Evolutionary conservation across 306 rosid genomes (phyloP), one percentile per base, ranked within the genome.

Genomic region (Pyrus communis): DNA sequence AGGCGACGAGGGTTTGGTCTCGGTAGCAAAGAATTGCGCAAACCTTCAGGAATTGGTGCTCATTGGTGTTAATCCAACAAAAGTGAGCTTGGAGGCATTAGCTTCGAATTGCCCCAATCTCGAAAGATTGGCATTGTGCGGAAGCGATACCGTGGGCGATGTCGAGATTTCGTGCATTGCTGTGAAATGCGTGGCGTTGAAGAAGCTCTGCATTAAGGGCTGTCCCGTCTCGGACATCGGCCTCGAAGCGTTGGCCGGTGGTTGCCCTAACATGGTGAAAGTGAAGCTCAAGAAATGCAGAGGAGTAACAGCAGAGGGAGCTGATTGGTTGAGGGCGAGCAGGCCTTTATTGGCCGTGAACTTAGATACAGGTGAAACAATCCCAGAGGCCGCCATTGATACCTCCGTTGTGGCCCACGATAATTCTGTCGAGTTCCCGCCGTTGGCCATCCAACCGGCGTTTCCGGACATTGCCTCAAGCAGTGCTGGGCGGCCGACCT

Each of bases 241-340:
- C 46, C 84, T 96, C 81, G 91, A 96, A 80, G 98, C 98, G 0
- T 76, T 96, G 71, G 99, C 94, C 1, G 73, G 64, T 45, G 99
- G 99, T 25, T 96, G 98, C 76, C 99, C 99, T 1, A 96, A 93
- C 85, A 89, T 96, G 91, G 98, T 96, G 83, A 96, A 96, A 78
- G 93, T 96, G 80, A 96, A 96, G 89, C 90, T 96, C 30, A 96
- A 92, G 89, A 96, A 96, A 82, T 96, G 99, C 65, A 91, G 93
- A 33, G 85, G 84, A 58, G 99, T 96, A 23, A 96, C 99, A 1
- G 62, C 82, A 0, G 90, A 93, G 31, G 98, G 98, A 51, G 99
- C 93, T 1, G 98, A 91, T 73, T 88, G 85, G 83, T 88, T 96
- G 89, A 91, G 91, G 77, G 74, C 69, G 11, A 82, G 79, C 58